phyloP scores from a whole-genome alignment of 805 yeast species.

The Metschnikowia peoriensis region DNA sequence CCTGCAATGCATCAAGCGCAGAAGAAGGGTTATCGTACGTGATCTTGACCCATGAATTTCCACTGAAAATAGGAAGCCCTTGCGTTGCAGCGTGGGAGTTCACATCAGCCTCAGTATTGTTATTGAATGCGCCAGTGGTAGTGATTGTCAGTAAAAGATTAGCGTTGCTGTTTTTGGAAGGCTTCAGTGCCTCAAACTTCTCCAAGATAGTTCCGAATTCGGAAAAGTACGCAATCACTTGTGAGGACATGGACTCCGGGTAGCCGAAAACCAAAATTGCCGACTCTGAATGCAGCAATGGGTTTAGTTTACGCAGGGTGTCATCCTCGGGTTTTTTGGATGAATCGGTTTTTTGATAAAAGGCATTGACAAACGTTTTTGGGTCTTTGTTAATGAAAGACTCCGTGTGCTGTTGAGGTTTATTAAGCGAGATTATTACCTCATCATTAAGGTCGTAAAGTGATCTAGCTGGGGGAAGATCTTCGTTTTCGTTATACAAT shows the following conservation, averaged over 20 bases:
- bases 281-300: constrained; percentile 42
- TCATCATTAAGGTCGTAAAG: constrained; percentile 49
- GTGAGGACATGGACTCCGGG: constrained; percentile 69
- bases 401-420: constrained; percentile 35
- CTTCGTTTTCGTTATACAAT: constrained; percentile 32
- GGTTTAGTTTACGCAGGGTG: constrained; percentile 17
- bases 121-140: constrained; percentile 15
- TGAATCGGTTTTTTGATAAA: constrained; percentile 22
- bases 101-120: neutral
- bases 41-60: constrained; percentile 87
- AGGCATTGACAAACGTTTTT: constrained; percentile 43
- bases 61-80: constrained; percentile 67
- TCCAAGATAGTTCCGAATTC: constrained; percentile 81
- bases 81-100: constrained; percentile 1
- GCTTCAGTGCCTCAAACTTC: constrained; percentile 49
- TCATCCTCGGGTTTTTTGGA: constrained; percentile 11
- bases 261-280: constrained; percentile 88
- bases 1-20: constrained; percentile 81
- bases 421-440: constrained; percentile 35
- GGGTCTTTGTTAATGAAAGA: constrained; percentile 49
- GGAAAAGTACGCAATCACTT: constrained; percentile 67
- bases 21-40: constrained; percentile 75
- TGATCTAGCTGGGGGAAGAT: constrained; percentile 50
- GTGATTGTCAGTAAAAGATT: constrained; percentile 10
- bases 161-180: constrained; percentile 6